Evolutionary conservation across 2,329 filamentous ascomycete species (phyloP).

Genomic region (Fusarium newnesense): DNA sequence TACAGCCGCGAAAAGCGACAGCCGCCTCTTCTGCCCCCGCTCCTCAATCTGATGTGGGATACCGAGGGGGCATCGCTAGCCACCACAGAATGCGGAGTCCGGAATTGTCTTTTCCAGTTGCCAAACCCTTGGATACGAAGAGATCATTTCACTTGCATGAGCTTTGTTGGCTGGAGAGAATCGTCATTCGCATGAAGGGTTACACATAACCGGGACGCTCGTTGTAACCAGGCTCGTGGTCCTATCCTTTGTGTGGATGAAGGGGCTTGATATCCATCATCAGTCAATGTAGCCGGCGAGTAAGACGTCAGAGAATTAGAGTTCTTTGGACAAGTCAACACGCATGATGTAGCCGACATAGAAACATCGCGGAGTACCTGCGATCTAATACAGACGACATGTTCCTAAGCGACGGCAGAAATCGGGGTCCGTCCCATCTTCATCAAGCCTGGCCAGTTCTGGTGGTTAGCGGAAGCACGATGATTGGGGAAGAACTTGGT

Average conservation of each 20-base stretch:
- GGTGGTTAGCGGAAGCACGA: conserved; percentile 7
- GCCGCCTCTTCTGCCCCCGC: conserved; percentile 10
- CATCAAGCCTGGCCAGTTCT: conserved; percentile 3
- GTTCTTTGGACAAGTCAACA: conserved; percentile 29
- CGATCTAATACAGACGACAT: neutral
- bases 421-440: conserved; percentile 23
- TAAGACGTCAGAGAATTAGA: conserved; percentile 6
- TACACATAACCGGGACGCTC: neutral
- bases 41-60: conserved; percentile 8
- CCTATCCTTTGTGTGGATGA: conserved; percentile 9
- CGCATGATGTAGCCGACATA: conserved; percentile 34
- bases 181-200: conserved; percentile 17
- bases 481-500: conserved; percentile 5
- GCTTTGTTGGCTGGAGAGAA: conserved; percentile 5
- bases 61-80: conserved; percentile 11
- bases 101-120: conserved; percentile 7
- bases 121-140: neutral
- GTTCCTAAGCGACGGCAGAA: conserved; percentile 28
- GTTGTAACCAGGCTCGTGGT: conserved; percentile 1
- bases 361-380: conserved; percentile 13
- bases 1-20: conserved; percentile 43
- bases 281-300: conserved; percentile 5
- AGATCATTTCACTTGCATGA: neutral
- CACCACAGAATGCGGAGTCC: neutral
- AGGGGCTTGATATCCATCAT: neutral